Base-by-base conservation (phyloP, 2,329 filamentous ascomycete species). In the Fusarium abutilonis region DNA sequence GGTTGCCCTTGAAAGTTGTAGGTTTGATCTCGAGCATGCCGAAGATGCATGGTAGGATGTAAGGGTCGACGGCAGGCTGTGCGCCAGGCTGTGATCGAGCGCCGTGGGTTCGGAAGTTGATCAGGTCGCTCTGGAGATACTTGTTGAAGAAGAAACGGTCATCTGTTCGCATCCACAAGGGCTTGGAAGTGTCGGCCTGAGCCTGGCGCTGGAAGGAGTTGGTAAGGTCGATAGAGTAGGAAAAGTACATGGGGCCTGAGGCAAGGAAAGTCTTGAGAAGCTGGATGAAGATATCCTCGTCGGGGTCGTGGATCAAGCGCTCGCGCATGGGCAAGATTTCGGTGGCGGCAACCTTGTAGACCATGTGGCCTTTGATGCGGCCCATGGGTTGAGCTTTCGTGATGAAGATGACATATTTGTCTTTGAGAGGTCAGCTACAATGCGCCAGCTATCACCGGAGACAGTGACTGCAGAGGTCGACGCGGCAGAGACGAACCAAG, bases 71-170 rank as follows among this genome's bases (percentile, higher is more conserved):
- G 10, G 84, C 90, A 4, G 89, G 83, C 71, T 97, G 92, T 23
- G 89, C 83, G 1, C 88, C 89, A 21, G 83, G 82, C 50, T 90
- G 85, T 52, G 86, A 84, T 61, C 89, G 80, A 36, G 83, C 84
- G 40, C 86, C 86, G 32, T 72, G 77, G 35, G 82, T 86, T 60
- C 94, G 88, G 74, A 97, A 96, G 74, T 97, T 88, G 71, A 98
- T 97, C 56, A 99, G 79, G 72, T 97, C 93, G 8, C 91, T 89
- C 75, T 94, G 92, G 44, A 98, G 85, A 76, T 97, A 96, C 64
- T 89, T 89, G 78, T 99, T 99, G 92, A 94, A 99, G 82, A 97
- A 99, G 82, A 99, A 99, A 64, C 95, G 92, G 74, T 98, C 93
- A 76, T 99, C 95, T 63, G 94, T 89, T 68, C 93, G 84, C 81